phyloP scores from a whole-genome alignment of 169 alveolate species.

The Eimeria sp. region DNA sequence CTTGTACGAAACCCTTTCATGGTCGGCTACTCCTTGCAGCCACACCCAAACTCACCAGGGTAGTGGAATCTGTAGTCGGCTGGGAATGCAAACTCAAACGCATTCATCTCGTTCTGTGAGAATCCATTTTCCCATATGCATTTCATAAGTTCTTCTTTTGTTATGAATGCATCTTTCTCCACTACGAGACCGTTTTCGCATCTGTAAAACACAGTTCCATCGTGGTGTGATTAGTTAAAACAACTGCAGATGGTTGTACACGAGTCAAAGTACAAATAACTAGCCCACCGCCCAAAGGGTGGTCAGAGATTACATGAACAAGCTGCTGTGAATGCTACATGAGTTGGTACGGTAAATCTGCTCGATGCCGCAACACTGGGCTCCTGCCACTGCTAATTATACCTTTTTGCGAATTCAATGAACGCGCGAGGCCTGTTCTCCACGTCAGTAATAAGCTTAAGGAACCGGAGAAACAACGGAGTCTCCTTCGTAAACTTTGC shows the following conservation, averaged over 20 bases:
- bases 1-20: background rate
- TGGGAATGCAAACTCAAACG: constrained; percentile 92
- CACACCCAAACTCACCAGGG: constrained; percentile 84
- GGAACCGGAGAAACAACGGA: constrained; percentile 91
- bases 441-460: constrained; percentile 91
- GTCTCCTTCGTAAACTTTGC: constrained; percentile 91
- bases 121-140: constrained; percentile 93
- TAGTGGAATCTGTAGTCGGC: constrained; percentile 92
- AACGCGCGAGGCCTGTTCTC: constrained; percentile 91
- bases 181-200: constrained; percentile 93
- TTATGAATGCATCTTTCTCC: constrained; percentile 92
- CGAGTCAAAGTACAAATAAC: background rate
- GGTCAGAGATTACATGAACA: no score
- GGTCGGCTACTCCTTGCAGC: background rate
- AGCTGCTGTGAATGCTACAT: background rate
- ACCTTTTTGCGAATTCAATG: constrained; percentile 91
- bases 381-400: background rate
- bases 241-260: background rate
- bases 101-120: constrained; percentile 91
- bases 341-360: background rate
- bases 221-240: background rate
- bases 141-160: constrained; percentile 91
- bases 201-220: constrained; percentile 81
- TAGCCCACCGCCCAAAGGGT: background rate
- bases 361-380: background rate